phyloP scores from a whole-genome alignment of 495 filamentous ascomycete species.

The Penicillium parvum region DNA sequence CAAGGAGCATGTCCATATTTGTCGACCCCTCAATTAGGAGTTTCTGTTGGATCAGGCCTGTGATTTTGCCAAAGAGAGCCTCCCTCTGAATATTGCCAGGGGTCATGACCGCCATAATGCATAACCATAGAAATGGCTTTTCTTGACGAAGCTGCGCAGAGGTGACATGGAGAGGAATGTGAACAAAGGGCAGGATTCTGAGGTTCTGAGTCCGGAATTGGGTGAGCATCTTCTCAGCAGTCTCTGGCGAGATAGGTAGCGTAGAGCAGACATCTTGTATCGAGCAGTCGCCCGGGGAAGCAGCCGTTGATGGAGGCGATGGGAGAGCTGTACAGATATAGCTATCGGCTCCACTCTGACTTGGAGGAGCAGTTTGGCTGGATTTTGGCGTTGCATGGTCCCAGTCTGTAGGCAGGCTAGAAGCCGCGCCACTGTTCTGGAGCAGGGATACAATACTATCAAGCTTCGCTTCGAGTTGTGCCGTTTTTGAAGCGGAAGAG shows the following conservation, averaged over 20 bases:
- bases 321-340: too few relatives aligned
- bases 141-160: slow-evolving; percentile 41
- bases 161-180: slow-evolving; percentile 40
- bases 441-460: slow-evolving; percentile 47
- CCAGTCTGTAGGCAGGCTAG: slow-evolving; percentile 12
- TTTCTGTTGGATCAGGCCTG: slow-evolving; percentile 41
- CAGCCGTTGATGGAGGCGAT: background rate
- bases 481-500: slow-evolving; percentile 23
- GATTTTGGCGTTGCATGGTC: slow-evolving; percentile 8
- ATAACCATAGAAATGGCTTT: slow-evolving; percentile 52
- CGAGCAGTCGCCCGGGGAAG: slow-evolving; percentile 1
- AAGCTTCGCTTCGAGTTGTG: slow-evolving; percentile 49
- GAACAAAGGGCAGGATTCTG: slow-evolving; percentile 40
- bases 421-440: slow-evolving; percentile 21
- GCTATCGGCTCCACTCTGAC: background rate
- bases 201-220: slow-evolving; percentile 41
- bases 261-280: slow-evolving; percentile 8
- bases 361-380: slow-evolving; percentile 2
- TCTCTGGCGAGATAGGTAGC: slow-evolving; percentile 22
- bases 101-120: slow-evolving; percentile 46
- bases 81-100: slow-evolving; percentile 31
- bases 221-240: slow-evolving; percentile 36
- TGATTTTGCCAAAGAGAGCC: slow-evolving; percentile 32
- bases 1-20: slow-evolving; percentile 54
- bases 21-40: slow-evolving; percentile 46